These are phyloP conservation scores for Ascodesmis nigricans DNA, from an alignment of 495 filamentous ascomycete genomes.

Conservation along the genomic window DNA sequence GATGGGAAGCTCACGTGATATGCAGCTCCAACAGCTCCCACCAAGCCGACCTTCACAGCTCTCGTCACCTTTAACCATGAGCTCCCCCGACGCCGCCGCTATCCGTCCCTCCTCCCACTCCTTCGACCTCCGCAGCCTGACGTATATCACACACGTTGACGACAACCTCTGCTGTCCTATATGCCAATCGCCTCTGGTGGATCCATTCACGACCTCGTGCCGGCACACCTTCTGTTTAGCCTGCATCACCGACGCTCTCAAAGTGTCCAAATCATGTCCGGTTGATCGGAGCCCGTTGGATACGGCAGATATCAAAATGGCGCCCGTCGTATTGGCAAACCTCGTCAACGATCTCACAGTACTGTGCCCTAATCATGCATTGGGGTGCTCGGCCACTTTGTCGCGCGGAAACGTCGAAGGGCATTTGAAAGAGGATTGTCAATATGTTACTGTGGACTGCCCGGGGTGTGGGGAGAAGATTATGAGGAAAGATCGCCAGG, in stretches of 20 bases:
- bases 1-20: no score
- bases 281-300: conserved; percentile 20
- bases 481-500: conserved; percentile 26
- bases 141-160: conserved; percentile 37
- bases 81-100: no score
- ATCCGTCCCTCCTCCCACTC: no score
- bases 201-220: conserved; percentile 38
- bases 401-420: conserved; percentile 36
- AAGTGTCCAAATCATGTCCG: conserved; percentile 23
- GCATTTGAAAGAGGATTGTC: conserved; percentile 43
- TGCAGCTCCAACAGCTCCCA: no score
- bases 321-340: conserved; percentile 20
- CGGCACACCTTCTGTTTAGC: conserved; percentile 46
- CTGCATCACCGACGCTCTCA: conserved; percentile 35
- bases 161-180: conserved; percentile 49
- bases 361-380: conserved; percentile 32
- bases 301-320: conserved; percentile 12
- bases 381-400: conserved; percentile 34
- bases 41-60: no score
- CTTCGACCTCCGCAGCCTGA: conserved; percentile 38
- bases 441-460: conserved; percentile 34
- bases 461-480: conserved; percentile 31
- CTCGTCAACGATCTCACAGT: conserved; percentile 46
- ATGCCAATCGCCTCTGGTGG: conserved; percentile 43
- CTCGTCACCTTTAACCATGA: no score